These are phyloP conservation scores for Neonectria ditissima DNA, from an alignment of 2,329 filamentous ascomycete genomes.

Conservation along the genomic window DNA sequence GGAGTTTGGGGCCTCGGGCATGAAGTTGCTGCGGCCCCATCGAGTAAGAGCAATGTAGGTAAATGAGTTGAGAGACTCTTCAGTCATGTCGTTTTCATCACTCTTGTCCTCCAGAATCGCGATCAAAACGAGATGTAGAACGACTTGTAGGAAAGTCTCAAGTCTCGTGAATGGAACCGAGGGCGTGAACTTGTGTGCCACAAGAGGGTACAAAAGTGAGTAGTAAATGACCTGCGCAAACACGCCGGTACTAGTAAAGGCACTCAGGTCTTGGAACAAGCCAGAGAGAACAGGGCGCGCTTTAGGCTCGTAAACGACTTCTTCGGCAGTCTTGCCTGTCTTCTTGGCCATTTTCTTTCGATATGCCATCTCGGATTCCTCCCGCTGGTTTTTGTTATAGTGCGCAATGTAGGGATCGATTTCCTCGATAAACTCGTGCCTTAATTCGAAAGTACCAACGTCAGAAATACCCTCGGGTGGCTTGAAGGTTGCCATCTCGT, in stretches of 20 bases:
- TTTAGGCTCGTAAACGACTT: constrained; percentile 92
- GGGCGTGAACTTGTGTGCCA: constrained; percentile 75
- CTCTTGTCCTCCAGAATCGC: constrained; percentile 85
- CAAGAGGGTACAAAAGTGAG: constrained; percentile 83
- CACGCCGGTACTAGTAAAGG: constrained; percentile 84
- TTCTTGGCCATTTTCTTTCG: constrained; percentile 88
- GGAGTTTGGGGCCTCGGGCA: constrained; percentile 65
- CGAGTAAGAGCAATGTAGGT: constrained; percentile 76
- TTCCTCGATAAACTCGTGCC: constrained; percentile 84
- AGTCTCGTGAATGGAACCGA: constrained; percentile 83
- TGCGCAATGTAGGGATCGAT: constrained; percentile 97
- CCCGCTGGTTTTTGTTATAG: constrained; percentile 96
- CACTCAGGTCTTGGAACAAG: constrained; percentile 79
- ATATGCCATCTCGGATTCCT: constrained; percentile 93
- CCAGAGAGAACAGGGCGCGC: constrained; percentile 81
- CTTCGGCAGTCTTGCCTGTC: constrained; percentile 81
- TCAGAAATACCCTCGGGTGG: constrained; percentile 92
- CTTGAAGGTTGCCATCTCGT: constrained; percentile 90
- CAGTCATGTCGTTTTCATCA: constrained; percentile 62
- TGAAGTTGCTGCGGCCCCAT: constrained; percentile 70
- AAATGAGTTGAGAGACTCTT: constrained; percentile 72
- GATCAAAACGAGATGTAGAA: constrained; percentile 87
- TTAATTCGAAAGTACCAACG: constrained; percentile 93
- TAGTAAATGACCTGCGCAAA: constrained; percentile 94
- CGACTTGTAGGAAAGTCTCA: constrained; percentile 91